A percentile compares a stretch with the other conserved stretches of the same genome.
Conservation (phyloP, 768 basidiomycete genomes). For the Amanita subjunquillea region DNA sequence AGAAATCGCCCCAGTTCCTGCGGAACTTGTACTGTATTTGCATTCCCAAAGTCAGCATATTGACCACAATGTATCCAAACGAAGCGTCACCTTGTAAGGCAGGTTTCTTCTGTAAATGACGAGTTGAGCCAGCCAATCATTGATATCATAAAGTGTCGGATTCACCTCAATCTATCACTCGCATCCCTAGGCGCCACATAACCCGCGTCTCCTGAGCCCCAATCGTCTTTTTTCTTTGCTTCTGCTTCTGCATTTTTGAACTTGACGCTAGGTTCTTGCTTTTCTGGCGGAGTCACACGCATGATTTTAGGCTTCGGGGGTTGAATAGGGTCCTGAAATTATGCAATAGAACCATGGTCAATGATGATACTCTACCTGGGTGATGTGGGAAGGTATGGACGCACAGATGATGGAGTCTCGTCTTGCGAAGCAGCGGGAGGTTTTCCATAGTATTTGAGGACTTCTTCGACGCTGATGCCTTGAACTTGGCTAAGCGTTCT, state of each 20-base stretch:
- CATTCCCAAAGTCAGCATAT: slow-evolving; percentile 39
- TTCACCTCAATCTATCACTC: slow-evolving; percentile 66
- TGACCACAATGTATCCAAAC: slow-evolving; percentile 9
- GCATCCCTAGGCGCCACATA: slow-evolving; percentile 67
- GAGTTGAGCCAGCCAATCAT: neutral
- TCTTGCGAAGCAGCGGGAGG: slow-evolving; percentile 10
- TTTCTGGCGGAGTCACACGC: slow-evolving; percentile 53
- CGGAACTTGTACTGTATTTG: slow-evolving; percentile 84
- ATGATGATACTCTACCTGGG: neutral
- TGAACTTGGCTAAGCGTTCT: slow-evolving; percentile 77
- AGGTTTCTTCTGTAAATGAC: slow-evolving; percentile 49
- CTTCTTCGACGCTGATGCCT: slow-evolving; percentile 72
- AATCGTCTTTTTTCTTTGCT: slow-evolving; percentile 46
- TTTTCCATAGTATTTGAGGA: slow-evolving; percentile 40
- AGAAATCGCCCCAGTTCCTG: slow-evolving; percentile 84
- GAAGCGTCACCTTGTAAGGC: slow-evolving; percentile 70
- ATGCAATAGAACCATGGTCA: slow-evolving; percentile 10
- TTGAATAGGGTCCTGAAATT: slow-evolving; percentile 7
- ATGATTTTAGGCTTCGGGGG: slow-evolving; percentile 39
- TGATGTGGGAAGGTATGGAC: neutral
- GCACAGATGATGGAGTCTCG: slow-evolving; percentile 6
- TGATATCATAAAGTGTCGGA: slow-evolving; percentile 3
- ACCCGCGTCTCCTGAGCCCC: slow-evolving; percentile 63
- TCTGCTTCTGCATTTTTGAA: slow-evolving; percentile 48
- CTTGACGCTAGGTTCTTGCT: slow-evolving; percentile 55